A percentile compares a stretch with the other conserved stretches of the same genome.
Evolutionary conservation across 768 basidiomycete genomes (phyloP).

Genomic region (Trametes punicea): DNA sequence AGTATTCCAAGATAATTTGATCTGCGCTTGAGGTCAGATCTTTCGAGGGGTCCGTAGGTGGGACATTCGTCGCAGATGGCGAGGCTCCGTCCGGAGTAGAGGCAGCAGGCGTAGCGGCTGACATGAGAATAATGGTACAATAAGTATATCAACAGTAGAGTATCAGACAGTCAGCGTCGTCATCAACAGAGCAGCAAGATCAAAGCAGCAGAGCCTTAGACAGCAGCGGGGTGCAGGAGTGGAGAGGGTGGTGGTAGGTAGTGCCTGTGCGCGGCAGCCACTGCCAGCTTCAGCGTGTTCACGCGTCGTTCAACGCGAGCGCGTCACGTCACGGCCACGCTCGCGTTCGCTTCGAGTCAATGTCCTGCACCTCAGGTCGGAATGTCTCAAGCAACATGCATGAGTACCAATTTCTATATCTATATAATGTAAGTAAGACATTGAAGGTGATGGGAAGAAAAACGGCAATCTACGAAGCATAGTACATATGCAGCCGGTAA

Average conservation of each 20-base stretch:
- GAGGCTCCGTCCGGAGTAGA: constrained; percentile 44
- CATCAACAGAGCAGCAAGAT: background rate
- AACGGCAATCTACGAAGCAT: no score
- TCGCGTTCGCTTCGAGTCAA: background rate
- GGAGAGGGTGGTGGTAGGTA: background rate
- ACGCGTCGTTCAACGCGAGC: constrained; percentile 8
- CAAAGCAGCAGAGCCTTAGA: background rate
- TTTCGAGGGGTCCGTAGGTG: constrained; percentile 42
- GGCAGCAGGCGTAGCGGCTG: constrained; percentile 48
- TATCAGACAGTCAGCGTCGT: background rate
- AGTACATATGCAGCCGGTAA: no score
- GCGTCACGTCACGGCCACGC: constrained; percentile 16
- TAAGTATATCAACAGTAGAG: background rate
- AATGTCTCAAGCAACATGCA: no score
- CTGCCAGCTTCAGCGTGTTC: background rate
- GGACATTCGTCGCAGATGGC: constrained; percentile 33
- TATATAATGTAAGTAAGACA: no score
- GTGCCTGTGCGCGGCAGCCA: background rate
- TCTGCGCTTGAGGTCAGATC: constrained; percentile 39
- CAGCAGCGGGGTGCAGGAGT: background rate
- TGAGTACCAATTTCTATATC: no score
- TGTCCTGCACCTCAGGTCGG: no score
- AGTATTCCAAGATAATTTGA: constrained; percentile 46
- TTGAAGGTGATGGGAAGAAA: no score
- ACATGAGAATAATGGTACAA: constrained; percentile 34